Conservation (phyloP, 495 filamentous ascomycete species). For the Margaritispora aquatica region DNA sequence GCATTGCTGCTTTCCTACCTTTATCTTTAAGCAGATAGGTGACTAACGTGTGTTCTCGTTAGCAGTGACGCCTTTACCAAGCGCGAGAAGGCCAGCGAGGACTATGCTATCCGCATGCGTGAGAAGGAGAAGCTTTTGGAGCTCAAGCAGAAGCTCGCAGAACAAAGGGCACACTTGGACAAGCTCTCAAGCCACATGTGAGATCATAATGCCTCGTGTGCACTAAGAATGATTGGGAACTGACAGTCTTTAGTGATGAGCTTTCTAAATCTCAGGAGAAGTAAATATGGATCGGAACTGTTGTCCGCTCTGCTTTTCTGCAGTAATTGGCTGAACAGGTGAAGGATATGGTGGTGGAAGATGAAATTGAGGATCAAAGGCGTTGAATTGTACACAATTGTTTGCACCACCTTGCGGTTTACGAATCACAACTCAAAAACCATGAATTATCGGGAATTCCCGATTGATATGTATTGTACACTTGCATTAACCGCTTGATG, state of each 20-base stretch:
- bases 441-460: not conserved
- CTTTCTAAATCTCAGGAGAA: slow-evolving; percentile 65
- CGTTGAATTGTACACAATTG: not conserved
- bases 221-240: not conserved
- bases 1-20: no score
- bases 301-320: slow-evolving; percentile 20
- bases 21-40: no score
- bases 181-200: slow-evolving; percentile 83
- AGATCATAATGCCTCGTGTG: slow-evolving; percentile 23
- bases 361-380: not conserved
- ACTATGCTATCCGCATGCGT: slow-evolving; percentile 71
- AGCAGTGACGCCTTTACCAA: slow-evolving; percentile 81
- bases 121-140: slow-evolving; percentile 77
- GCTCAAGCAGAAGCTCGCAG: slow-evolving; percentile 70
- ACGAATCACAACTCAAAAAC: not conserved
- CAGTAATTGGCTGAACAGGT: slow-evolving; percentile 2
- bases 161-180: slow-evolving; percentile 76
- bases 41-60: not conserved
- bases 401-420: not conserved
- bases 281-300: slow-evolving; percentile 43
- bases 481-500: slow-evolving; percentile 1
- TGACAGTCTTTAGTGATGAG: slow-evolving; percentile 47
- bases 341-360: not conserved
- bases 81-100: slow-evolving; percentile 84
- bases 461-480: not conserved